Base-by-base conservation (phyloP, 768 basidiomycete genomes). In the Phanerochaete sordida region DNA sequence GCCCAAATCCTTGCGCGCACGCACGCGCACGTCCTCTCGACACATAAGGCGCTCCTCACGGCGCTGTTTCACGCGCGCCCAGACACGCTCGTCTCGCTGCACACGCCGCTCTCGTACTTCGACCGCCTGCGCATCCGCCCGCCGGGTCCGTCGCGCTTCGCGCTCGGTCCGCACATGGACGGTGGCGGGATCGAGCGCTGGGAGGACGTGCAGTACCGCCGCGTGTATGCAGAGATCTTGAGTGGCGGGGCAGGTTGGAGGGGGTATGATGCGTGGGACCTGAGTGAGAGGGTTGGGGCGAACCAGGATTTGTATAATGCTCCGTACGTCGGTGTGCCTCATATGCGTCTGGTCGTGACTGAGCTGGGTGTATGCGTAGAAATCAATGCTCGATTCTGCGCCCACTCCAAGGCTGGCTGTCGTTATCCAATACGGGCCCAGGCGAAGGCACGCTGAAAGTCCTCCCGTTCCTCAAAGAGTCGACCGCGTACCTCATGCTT, bases 141-240 rank as follows among this genome's bases (percentile, higher is more conserved):
- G 28, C 88, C 90, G 0, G 91, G 90, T 0, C 90, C 90, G 61
- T 72, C 77, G 13, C 78, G 79, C 50, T 91, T 91, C 67, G 79
- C 83, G 0, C 74, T 91, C 1, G 88, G 85, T 0, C 85, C 88
- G 12, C 85, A 88, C 61, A 59, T 70, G 31, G 74, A 77, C 81
- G 90, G 91, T 4, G 89, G 90, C 11, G 72, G 83, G 1, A 81
- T 91, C n/a, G 91, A 94, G 70, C 79, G 92, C 12, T 88, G 86
- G 87, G 84, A 88, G 72, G 86, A 90, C 68, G 71, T 76, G 0
- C 68, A 64, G 2, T 85, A 83, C 72, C 74, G 85, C 48, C 70
- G 73, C 3, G 87, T 83, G 64, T 90, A 86, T 62, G 71, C 71
- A 9, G 75, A 79, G 46, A 86, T 90, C 30, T 74, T 91, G 37